Base-by-base conservation (phyloP, 2,329 filamentous ascomycete genomes). In the Trichophyton benhamiae region DNA sequence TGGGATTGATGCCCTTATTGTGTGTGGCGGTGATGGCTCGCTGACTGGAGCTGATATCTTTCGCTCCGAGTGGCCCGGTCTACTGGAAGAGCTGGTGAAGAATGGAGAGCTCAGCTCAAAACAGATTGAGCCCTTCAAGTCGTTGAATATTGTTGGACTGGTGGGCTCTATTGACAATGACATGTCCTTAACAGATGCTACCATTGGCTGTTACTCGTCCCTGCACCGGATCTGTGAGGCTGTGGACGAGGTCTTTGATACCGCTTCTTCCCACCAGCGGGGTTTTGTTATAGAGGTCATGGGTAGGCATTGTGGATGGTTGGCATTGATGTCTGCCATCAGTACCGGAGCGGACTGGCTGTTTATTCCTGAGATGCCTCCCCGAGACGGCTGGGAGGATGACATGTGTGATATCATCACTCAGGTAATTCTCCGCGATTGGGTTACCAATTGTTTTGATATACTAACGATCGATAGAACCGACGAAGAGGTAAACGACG, bases 151-250 rank as follows among this genome's bases (percentile, higher is more conserved):
- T 67, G 92, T 97, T 60, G 94, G 94, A 57, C 80, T 97, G 59
- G 94, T 99, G 30, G 94, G 94, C 62, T 96, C 91, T 60, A 99
- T 99, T 71, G 94, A 99, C 80, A 99, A 99, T 72, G 94, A 99
- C 72, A 87, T 99, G 76, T 95, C 91, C 58, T 90, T 90, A 66
- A 99, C 94, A 11, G 94, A 99, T 75, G 92, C 94, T 63, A 99
- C 94, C 36, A 96, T 99, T 72, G 94, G 94, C 61, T 95, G 89
- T 74, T 97, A 96, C 78, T 96, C 91, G 49, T 94, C 94, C 25
- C 83, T 99, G 61, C 85, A 88, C 57, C 86, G 92, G 63, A 96
- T 99, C 68, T 97, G 92, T 76, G 88, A 96, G 72, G 89, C 92
- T 71, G 89, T 99, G 62, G 94, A 99, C 77, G 92, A 91, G 71